phyloP scores from a whole-genome alignment of 2,329 filamentous ascomycete species.

The Pseudogymnoascus pannorum region DNA sequence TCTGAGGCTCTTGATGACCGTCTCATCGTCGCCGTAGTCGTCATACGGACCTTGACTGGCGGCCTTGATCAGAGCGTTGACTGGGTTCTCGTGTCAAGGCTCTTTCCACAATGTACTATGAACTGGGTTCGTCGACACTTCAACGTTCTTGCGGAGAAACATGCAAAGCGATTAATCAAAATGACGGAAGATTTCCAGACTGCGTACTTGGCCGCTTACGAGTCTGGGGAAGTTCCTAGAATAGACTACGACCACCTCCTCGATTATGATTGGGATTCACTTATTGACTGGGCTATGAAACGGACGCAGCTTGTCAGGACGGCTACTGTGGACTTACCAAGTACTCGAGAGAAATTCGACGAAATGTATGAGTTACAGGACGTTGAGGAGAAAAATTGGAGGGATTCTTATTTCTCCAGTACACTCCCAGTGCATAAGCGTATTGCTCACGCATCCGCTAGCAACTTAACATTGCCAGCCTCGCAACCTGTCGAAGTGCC shows the following conservation, averaged over 20 bases:
- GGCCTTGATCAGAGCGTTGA: constrained; percentile 53
- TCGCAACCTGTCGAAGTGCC: constrained; percentile 2
- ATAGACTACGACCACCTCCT: constrained; percentile 57
- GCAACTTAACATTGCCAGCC: constrained; percentile 36
- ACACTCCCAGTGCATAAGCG: constrained; percentile 38
- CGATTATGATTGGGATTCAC: constrained; percentile 59
- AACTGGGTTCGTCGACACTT: constrained; percentile 49
- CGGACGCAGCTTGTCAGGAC: constrained; percentile 24
- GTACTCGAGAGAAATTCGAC: constrained; percentile 38
- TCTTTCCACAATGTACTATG: constrained; percentile 48
- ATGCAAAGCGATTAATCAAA: constrained; percentile 46
- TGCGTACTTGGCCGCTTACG: constrained; percentile 59
- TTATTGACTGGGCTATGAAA: constrained; percentile 60
- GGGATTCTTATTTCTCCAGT: constrained; percentile 49
- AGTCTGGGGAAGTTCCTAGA: constrained; percentile 49
- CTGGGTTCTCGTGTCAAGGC: constrained; percentile 49
- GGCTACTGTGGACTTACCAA: constrained; percentile 38
- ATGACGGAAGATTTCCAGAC: constrained; percentile 58
- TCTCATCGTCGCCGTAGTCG: constrained; percentile 50
- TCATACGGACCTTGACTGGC: constrained; percentile 50
- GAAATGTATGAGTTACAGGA: constrained; percentile 30
- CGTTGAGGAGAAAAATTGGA: constrained; percentile 41
- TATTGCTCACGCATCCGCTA: constrained; percentile 33
- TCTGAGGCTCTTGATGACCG: constrained; percentile 31
- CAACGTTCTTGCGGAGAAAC: constrained; percentile 43